A percentile compares a stretch with the other conserved stretches of the same genome.
Evolutionary conservation across 2,329 filamentous ascomycete genomes (phyloP).

Genomic region (Pseudogymnoascus sp.): DNA sequence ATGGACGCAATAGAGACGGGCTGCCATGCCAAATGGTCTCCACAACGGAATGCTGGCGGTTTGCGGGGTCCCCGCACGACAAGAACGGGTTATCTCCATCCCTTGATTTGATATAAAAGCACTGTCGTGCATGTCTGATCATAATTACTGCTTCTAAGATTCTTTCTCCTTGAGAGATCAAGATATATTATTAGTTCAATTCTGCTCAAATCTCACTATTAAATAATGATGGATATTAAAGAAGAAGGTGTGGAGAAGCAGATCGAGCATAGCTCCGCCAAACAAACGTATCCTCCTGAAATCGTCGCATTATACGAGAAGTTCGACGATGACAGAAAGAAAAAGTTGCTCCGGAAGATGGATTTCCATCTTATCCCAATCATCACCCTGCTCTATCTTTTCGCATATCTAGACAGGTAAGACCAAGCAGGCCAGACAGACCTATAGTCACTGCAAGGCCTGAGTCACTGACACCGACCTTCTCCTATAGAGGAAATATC

Average conservation of each 20-base stretch:
- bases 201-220: not conserved
- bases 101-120: not conserved
- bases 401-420: not conserved
- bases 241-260: not conserved
- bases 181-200: not conserved
- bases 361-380: conserved; percentile 52
- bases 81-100: not conserved
- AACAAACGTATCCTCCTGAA: not conserved
- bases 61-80: not conserved
- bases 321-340: conserved; percentile 37
- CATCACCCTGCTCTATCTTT: conserved; percentile 50
- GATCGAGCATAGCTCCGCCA: not conserved
- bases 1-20: not conserved
- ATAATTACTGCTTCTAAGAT: not conserved
- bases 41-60: not conserved
- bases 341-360: conserved; percentile 46
- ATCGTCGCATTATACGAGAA: conserved; percentile 16
- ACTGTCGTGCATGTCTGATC: not conserved
- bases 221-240: not conserved
- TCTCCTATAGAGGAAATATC: conserved; percentile 27
- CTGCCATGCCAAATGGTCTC: not conserved
- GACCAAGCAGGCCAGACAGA: not conserved
- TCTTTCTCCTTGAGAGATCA: not conserved
- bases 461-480: conserved; percentile 9
- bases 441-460: conserved; percentile 16